phyloP scores from a whole-genome alignment of 140 eudicot species.

The Bidens hawaiensis region DNA sequence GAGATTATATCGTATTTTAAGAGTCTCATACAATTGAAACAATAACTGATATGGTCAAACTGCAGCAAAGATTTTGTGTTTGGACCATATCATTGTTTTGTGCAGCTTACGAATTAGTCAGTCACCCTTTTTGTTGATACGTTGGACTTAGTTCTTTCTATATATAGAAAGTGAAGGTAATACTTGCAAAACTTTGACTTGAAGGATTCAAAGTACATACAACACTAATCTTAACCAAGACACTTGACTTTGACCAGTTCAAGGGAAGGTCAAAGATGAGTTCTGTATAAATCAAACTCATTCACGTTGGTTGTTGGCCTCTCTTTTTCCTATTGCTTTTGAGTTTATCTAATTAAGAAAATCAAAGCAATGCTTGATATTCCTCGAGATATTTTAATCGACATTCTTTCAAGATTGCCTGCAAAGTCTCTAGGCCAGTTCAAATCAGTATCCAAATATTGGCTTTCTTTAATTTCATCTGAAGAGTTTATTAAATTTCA shows the following conservation, averaged over 20 bases:
- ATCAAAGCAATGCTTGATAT: slow-evolving; percentile 9
- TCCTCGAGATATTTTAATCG: slow-evolving; percentile 15
- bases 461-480: slow-evolving; percentile 24
- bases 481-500: slow-evolving; percentile 15
- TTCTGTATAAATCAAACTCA: neutral
- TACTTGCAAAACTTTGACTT: no score
- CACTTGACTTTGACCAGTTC: slow-evolving; percentile 18
- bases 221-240: slow-evolving; percentile 1
- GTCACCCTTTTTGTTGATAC: no score
- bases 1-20: no score
- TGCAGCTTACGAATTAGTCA: no score
- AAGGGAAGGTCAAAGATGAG: neutral
- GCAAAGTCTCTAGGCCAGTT: slow-evolving; percentile 23
- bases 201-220: slow-evolving; percentile 12
- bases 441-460: slow-evolving; percentile 18
- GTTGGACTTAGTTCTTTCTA: no score
- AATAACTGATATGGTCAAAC: no score
- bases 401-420: slow-evolving; percentile 26
- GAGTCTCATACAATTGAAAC: no score
- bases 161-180: no score
- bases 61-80: no score
- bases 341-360: neutral
- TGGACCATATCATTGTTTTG: no score
- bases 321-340: no score
- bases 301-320: no score